phyloP scores from a whole-genome alignment of 2,329 filamentous ascomycete species.

The Chaetomium sp. region DNA sequence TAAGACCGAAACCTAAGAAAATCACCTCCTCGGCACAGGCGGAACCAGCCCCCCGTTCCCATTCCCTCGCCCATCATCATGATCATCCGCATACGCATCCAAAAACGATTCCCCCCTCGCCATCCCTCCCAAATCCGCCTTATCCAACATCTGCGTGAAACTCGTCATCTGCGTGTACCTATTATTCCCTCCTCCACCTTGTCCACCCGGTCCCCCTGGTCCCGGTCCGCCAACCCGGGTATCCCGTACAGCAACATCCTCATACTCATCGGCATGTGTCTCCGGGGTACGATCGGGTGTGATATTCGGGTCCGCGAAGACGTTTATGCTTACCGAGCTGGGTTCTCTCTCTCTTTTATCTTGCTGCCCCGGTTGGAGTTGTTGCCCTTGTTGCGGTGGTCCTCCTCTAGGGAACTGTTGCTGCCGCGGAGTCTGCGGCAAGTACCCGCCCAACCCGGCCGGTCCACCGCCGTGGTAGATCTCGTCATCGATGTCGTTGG shows the following conservation, averaged over 20 bases:
- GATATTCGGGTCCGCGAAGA: conserved; percentile 42
- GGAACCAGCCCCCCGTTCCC: background rate
- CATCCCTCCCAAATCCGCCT: conserved; percentile 38
- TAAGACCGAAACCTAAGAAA: background rate
- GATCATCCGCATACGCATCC: conserved; percentile 10
- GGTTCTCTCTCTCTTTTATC: conserved; percentile 28
- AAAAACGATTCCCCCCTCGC: conserved; percentile 38
- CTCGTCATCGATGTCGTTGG: conserved; percentile 1
- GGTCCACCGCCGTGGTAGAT: background rate
- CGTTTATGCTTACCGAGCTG: conserved; percentile 45
- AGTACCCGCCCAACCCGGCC: background rate
- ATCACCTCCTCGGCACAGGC: conserved; percentile 5
- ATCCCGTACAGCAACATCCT: too few relatives aligned
- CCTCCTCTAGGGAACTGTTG: conserved; percentile 16
- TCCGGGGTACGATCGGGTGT: conserved; percentile 30
- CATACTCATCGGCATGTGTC: background rate
- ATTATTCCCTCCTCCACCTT: background rate
- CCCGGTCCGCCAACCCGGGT: too few relatives aligned
- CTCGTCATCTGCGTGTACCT: conserved; percentile 35
- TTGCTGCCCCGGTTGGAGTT: too few relatives aligned
- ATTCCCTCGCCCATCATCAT: conserved; percentile 13
- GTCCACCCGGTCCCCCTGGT: too few relatives aligned
- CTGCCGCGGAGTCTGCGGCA: conserved; percentile 28
- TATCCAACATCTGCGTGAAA: conserved; percentile 49
- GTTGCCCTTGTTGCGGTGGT: too few relatives aligned